phyloP scores from a whole-genome alignment of 2,329 filamentous ascomycete genomes.

The Ceratocystiopsis sp. region DNA sequence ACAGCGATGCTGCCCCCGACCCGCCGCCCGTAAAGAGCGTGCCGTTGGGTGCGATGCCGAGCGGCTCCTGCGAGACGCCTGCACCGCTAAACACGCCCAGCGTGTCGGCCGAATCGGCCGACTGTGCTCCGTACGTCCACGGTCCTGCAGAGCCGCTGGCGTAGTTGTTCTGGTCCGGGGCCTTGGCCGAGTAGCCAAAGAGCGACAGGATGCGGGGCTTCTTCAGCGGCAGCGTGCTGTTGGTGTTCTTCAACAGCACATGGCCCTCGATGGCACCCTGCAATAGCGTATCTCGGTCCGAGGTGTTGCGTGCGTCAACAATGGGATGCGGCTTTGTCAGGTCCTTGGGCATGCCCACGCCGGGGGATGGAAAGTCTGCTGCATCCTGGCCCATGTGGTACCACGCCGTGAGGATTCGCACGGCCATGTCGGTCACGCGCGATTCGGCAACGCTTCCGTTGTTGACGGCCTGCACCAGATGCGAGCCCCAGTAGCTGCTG shows the following conservation, averaged over 20 bases:
- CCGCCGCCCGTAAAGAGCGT: slow-evolving; percentile 26
- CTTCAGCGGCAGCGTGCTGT: slow-evolving; percentile 35
- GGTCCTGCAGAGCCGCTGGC: slow-evolving; percentile 19
- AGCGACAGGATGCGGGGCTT: slow-evolving; percentile 34
- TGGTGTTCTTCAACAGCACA: slow-evolving; percentile 58
- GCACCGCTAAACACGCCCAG: neutral
- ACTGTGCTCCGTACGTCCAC: slow-evolving; percentile 24
- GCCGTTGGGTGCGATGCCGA: slow-evolving; percentile 21
- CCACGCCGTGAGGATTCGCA: slow-evolving; percentile 48
- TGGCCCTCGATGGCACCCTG: slow-evolving; percentile 44
- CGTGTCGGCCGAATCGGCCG: slow-evolving; percentile 9
- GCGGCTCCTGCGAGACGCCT: neutral
- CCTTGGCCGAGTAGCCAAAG: slow-evolving; percentile 43
- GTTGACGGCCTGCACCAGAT: slow-evolving; percentile 40
- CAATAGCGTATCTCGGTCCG: slow-evolving; percentile 22
- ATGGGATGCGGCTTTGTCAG: slow-evolving; percentile 29
- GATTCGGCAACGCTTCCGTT: slow-evolving; percentile 39
- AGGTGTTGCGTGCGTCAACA: slow-evolving; percentile 31
- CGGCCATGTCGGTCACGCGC: slow-evolving; percentile 56
- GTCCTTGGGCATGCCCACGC: slow-evolving; percentile 39
- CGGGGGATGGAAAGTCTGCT: slow-evolving; percentile 23
- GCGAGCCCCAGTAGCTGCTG: slow-evolving; percentile 25
- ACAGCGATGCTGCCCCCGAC: slow-evolving; percentile 17
- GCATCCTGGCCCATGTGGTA: slow-evolving; percentile 37
- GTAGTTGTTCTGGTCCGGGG: slow-evolving; percentile 23